Base-by-base conservation (phyloP, 129 eudicot species). In the Mikania micrantha region DNA sequence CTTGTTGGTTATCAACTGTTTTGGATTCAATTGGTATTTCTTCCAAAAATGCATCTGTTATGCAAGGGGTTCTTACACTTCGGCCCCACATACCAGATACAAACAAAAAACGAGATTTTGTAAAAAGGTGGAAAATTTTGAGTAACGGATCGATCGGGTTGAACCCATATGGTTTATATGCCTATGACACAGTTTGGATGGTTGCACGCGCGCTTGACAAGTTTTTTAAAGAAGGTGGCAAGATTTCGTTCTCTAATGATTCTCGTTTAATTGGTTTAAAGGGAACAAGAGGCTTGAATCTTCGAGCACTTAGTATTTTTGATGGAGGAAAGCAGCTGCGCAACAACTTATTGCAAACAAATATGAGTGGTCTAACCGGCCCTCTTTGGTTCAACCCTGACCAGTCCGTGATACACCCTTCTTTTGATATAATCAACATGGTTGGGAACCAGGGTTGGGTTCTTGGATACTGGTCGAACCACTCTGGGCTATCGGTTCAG, bases 401-500 rank as follows among this genome's bases (percentile, higher is more conserved):
- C 64, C 80, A 81, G 74, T 80, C 84, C 1, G 25, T 80, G n/a
- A 41, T 67, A 5, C 49, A 67, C 70, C 96, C 97, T 28, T 60
- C 95, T 13, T 94, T 71, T 42, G 97, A 94, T 73, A 52, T 94
- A 34, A 67, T 94, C 47, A 94, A 94, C 56, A 70, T 87, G 3
- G 70, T 85, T 29, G 88, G 80, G 60, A 81, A 25, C 21, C 76
- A 84, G 35, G 69, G 70, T 67, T 66, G 60, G 78, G 67, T 44
- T 69, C 70, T 94, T 25, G 99, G 99, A 34, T 94, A 85, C 76
- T 94, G 99, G 99, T 81, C 95, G 4, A 94, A 89, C 72, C 66
- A 87, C 53, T 86, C 90, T 2, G 90, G 97, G 52, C 82, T 94
- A 10, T 77, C 97, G 7, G 54, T 79, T 63, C 74, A 60, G 74